phyloP scores from a whole-genome alignment of 2,329 filamentous ascomycete species.

The Gnomoniopsis sp. region DNA sequence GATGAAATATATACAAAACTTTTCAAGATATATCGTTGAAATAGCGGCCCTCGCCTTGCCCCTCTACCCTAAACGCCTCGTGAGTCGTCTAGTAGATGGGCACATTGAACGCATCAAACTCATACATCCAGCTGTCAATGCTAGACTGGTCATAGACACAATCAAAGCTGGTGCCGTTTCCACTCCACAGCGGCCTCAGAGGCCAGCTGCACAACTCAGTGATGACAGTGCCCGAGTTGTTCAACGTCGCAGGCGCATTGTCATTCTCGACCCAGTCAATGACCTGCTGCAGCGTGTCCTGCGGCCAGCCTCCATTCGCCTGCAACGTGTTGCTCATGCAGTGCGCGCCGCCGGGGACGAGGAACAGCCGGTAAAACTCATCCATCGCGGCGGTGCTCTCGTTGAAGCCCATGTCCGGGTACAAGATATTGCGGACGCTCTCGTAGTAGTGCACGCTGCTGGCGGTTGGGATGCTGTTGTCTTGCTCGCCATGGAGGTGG shows the following conservation, averaged over 20 bases:
- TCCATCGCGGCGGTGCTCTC: slow-evolving; percentile 27
- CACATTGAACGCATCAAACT: slow-evolving; percentile 8
- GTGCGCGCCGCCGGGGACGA: slow-evolving; percentile 43
- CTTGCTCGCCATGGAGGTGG: slow-evolving; percentile 29
- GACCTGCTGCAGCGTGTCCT: slow-evolving; percentile 20
- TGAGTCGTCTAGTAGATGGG: slow-evolving; percentile 7
- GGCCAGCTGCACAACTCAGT: slow-evolving; percentile 37
- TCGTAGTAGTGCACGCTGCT: not conserved
- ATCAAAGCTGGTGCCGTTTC: not conserved
- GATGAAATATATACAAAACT: no score
- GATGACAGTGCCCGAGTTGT: slow-evolving; percentile 27
- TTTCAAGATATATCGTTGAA: no score
- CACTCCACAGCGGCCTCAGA: slow-evolving; percentile 16
- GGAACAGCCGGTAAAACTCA: slow-evolving; percentile 44
- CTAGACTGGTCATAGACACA: slow-evolving; percentile 14
- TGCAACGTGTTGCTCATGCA: slow-evolving; percentile 29
- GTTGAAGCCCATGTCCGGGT: slow-evolving; percentile 26
- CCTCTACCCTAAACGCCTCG: no score
- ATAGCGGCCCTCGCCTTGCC: no score
- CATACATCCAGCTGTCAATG: slow-evolving; percentile 12
- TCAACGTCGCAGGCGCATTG: slow-evolving; percentile 21
- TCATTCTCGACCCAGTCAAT: slow-evolving; percentile 30
- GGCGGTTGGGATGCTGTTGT: slow-evolving; percentile 26
- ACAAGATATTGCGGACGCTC: slow-evolving; percentile 2
- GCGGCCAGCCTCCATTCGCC: no score